These are phyloP conservation scores for Filobasidium wieringae DNA, from an alignment of 768 basidiomycete species.

Conservation along the genomic window DNA sequence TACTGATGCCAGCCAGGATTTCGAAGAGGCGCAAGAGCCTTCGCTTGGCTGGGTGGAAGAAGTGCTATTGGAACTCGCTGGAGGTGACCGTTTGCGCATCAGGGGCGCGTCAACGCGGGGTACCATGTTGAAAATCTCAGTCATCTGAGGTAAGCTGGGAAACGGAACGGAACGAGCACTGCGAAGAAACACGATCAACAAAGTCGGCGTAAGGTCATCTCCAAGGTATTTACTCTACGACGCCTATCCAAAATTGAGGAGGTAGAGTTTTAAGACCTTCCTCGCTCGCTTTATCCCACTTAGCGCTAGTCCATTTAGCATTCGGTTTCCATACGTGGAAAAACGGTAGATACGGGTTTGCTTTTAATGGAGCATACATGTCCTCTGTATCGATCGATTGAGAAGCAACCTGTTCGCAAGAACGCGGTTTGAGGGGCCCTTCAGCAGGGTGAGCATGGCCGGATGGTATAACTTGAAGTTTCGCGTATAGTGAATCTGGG, in stretches of 20 bases:
- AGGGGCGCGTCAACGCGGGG: conserved; percentile 55
- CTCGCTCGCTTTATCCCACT: conserved; percentile 43
- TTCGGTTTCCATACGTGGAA: conserved; percentile 86
- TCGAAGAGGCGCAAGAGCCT: too few species aligned
- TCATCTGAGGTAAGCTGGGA: conserved; percentile 68
- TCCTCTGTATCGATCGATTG: background rate
- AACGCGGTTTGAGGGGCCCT: conserved; percentile 37
- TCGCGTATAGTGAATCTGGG: conserved; percentile 1
- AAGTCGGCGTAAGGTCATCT: background rate
- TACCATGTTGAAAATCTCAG: conserved; percentile 56
- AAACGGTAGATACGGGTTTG: conserved; percentile 62
- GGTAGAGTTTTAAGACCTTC: conserved; percentile 57
- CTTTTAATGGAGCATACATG: conserved; percentile 16
- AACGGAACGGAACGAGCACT: conserved; percentile 74
- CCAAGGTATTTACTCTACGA: conserved; percentile 57
- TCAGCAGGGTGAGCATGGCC: conserved; percentile 52
- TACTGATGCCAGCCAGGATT: too few species aligned
- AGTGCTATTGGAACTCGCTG: background rate
- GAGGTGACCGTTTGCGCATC: conserved; percentile 1
- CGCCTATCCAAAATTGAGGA: conserved; percentile 77
- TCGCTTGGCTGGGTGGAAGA: background rate
- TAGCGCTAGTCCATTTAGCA: conserved; percentile 48
- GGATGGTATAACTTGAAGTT: conserved; percentile 11
- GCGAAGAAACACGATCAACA: background rate
- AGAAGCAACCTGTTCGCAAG: conserved; percentile 4